Percentiles rank a stretch among this genome's conserved stretches.
Evolutionary conservation across 202 grass and related monocot species (phyloP).

Genomic region (Carex sylvatica): DNA sequence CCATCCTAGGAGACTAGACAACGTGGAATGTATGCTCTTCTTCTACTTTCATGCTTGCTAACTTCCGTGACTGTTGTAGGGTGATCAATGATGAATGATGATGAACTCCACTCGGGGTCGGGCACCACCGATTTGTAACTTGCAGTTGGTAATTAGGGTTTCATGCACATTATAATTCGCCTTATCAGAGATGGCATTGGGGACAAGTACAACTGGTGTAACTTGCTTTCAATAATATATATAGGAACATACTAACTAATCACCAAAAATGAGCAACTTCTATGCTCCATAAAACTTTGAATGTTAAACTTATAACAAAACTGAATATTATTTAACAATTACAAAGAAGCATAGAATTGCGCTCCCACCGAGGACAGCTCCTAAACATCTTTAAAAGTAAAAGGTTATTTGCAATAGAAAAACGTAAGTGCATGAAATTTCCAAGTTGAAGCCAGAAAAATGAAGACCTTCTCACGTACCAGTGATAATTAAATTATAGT

Average conservation of each 20-base stretch:
- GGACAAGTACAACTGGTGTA: background rate
- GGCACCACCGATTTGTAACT: background rate
- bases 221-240: background rate
- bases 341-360: background rate
- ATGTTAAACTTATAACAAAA: background rate
- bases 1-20: conserved; percentile 8
- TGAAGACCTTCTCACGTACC: too few species aligned
- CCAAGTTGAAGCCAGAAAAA: background rate
- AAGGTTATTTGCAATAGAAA: background rate
- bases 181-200: too few species aligned
- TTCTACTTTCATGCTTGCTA: background rate
- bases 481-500: too few species aligned
- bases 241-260: background rate
- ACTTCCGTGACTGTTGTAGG: background rate
- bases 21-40: conserved; percentile 3
- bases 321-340: background rate
- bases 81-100: background rate
- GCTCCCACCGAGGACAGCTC: background rate
- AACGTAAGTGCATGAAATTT: background rate
- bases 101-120: too few species aligned
- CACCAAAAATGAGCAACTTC: background rate
- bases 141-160: background rate
- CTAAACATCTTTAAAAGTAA: background rate
- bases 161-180: too few species aligned
- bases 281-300: background rate